phyloP scores from a whole-genome alignment of 371 early-diverging fungal species.

The Mucor irregularis region DNA sequence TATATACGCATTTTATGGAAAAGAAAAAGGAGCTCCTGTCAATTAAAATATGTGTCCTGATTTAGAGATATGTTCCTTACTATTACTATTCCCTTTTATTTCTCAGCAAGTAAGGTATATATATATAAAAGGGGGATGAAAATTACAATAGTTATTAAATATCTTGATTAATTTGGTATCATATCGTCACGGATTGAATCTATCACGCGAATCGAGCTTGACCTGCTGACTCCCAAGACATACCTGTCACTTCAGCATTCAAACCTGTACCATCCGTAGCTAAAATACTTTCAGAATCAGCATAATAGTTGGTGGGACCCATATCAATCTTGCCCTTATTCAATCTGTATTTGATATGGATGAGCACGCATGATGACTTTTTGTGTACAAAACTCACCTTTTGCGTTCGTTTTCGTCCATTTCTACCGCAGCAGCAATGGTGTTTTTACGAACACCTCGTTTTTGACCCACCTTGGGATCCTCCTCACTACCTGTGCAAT shows the following conservation, averaged over 20 bases:
- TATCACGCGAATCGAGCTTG: constrained; percentile 16
- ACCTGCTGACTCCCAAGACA: constrained; percentile 13
- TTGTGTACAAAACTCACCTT: not conserved
- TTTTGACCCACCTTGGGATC: not conserved
- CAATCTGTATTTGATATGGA: too few species aligned
- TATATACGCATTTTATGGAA: too few species aligned
- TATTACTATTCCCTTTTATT: too few species aligned
- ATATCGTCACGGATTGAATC: too few species aligned
- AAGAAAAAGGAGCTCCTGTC: too few species aligned
- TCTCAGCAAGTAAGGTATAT: too few species aligned
- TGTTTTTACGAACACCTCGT: not conserved
- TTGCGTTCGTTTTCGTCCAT: not conserved
- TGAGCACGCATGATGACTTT: not conserved
- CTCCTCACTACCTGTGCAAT: not conserved
- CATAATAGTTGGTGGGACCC: constrained; percentile 15
- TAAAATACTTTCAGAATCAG: constrained; percentile 6
- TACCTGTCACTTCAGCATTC: constrained; percentile 2
- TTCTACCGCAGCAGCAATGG: constrained; percentile 4
- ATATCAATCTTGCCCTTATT: not conserved
- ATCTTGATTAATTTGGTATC: too few species aligned
- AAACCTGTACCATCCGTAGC: constrained; percentile 12
- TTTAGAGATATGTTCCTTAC: too few species aligned
- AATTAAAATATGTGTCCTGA: too few species aligned
- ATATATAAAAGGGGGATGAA: too few species aligned
- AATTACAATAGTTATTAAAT: too few species aligned